phyloP scores from a whole-genome alignment of 2,329 filamentous ascomycete genomes.

The Zymoseptoria brevis region DNA sequence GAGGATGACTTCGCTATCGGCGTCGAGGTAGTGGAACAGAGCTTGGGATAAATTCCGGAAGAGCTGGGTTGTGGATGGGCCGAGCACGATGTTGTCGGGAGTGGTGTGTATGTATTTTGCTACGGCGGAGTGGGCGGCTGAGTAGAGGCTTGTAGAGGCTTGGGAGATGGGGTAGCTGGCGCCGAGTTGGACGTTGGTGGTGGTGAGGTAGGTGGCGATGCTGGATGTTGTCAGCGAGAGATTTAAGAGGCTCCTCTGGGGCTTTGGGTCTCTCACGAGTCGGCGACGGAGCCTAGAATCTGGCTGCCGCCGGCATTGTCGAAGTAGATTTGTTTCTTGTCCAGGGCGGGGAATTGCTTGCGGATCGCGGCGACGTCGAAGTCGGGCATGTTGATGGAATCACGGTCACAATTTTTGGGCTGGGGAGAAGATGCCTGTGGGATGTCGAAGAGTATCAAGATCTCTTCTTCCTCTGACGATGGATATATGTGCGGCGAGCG shows the following conservation, averaged over 20 bases:
- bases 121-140: slow-evolving; percentile 54
- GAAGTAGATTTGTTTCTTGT: slow-evolving; percentile 60
- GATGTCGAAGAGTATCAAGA: too few relatives aligned
- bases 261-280: too few relatives aligned
- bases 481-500: too few relatives aligned
- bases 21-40: slow-evolving; percentile 50
- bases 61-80: slow-evolving; percentile 67
- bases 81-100: slow-evolving; percentile 61
- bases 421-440: too few relatives aligned
- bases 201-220: slow-evolving; percentile 57
- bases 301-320: slow-evolving; percentile 70
- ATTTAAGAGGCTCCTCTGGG: too few relatives aligned
- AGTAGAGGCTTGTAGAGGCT: slow-evolving; percentile 52
- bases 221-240: slow-evolving; percentile 43
- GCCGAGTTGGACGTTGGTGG: slow-evolving; percentile 67
- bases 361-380: slow-evolving; percentile 52
- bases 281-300: slow-evolving; percentile 56
- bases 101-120: slow-evolving; percentile 64
- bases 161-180: slow-evolving; percentile 58
- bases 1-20: slow-evolving; percentile 52
- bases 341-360: slow-evolving; percentile 59
- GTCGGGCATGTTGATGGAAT: slow-evolving; percentile 7
- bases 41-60: slow-evolving; percentile 60
- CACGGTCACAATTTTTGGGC: too few relatives aligned
- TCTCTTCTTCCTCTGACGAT: too few relatives aligned